Evolutionary conservation across 2,329 filamentous ascomycete genomes (phyloP).

Genomic region (Aspergillus fijiensis): DNA sequence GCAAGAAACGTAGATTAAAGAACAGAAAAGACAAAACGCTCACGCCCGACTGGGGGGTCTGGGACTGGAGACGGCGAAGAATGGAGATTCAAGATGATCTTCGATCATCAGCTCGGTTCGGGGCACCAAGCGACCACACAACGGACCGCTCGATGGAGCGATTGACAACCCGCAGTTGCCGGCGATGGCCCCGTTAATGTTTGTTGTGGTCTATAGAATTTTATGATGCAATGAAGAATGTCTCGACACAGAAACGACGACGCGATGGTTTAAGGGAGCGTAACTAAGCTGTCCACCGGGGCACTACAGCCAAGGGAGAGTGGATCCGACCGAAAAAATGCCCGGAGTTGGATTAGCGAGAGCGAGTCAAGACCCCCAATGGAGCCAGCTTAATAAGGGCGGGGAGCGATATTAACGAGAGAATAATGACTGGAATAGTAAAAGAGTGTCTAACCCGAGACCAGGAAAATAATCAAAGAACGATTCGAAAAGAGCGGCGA

Average conservation of each 20-base stretch:
- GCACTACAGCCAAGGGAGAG: slow-evolving; percentile 20
- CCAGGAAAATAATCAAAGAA: slow-evolving; percentile 25
- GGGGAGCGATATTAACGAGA: slow-evolving; percentile 10
- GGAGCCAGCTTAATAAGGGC: slow-evolving; percentile 11
- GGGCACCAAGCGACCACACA: slow-evolving; percentile 3
- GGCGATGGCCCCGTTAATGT: slow-evolving; percentile 20
- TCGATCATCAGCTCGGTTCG: slow-evolving; percentile 10
- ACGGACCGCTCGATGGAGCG: slow-evolving; percentile 10
- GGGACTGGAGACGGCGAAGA: slow-evolving; percentile 10
- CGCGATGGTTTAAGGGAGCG: slow-evolving; percentile 17
- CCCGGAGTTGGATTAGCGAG: slow-evolving; percentile 15
- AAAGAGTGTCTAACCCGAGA: slow-evolving; percentile 33
- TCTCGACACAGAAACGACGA: slow-evolving; percentile 22
- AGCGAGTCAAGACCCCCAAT: slow-evolving; percentile 12
- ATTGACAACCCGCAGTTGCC: slow-evolving; percentile 13
- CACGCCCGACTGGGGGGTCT: slow-evolving; percentile 7
- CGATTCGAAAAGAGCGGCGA: slow-evolving; percentile 37
- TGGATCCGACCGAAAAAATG: slow-evolving; percentile 21
- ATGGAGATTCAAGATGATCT: slow-evolving; percentile 11
- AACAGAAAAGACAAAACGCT: neutral
- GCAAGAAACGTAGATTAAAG: neutral
- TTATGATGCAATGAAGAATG: slow-evolving; percentile 31
- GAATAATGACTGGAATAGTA: slow-evolving; percentile 11
- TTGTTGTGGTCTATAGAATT: slow-evolving; percentile 27
- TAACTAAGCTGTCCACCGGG: slow-evolving; percentile 19